Base-by-base conservation (phyloP, 2,329 filamentous ascomycete species). In the Mariannaea sp. region DNA sequence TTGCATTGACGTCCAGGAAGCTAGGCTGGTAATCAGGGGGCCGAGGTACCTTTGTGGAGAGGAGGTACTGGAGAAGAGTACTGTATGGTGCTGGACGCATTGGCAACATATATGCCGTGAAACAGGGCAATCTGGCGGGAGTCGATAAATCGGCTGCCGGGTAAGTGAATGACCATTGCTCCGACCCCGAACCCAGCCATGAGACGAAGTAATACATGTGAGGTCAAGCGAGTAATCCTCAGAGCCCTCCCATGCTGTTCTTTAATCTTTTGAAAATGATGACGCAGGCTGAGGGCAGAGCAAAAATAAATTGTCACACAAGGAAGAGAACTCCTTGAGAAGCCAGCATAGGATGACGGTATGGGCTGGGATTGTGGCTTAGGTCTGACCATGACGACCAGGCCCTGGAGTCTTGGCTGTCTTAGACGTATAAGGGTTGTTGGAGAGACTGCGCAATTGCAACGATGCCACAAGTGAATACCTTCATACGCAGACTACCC, bases 351-450 rank as follows among this genome's bases (percentile, higher is more conserved):
- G n/a, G 14, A 39, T 49, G 48, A 55, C 44, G 49, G 48, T 24
- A 51, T 54, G 49, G 47, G 50, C n/a, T n/a, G 60, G 40, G 29
- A 58, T 58, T 30, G 32, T 53, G 58, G 33, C 56, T 49, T 30
- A 32, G 38, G 22, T 8, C 22, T 39, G 38, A 46, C 36, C 53
- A 49, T 51, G 27, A 44, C 59, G 49, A 45, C 54, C n/a, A n/a
- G n/a, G 42, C 51, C 39, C 40, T 9, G 33, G 38, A 17, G 26
- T 32, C 36, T 32, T 14, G 27, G 5, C n/a, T 24, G 22, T 24
- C 22, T 24, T 24, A 24, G 22, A 24, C 8, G 22, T 24, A 8
- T 24, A 8, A 24, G 5, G 22, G 8, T 24, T 24, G 22, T 24
- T 24, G 22, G 22, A 24, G 22, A 24, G 22, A 24, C 5, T 24